Base-by-base conservation (phyloP, 2,329 filamentous ascomycete genomes). In the Akanthomyces lecanii region DNA sequence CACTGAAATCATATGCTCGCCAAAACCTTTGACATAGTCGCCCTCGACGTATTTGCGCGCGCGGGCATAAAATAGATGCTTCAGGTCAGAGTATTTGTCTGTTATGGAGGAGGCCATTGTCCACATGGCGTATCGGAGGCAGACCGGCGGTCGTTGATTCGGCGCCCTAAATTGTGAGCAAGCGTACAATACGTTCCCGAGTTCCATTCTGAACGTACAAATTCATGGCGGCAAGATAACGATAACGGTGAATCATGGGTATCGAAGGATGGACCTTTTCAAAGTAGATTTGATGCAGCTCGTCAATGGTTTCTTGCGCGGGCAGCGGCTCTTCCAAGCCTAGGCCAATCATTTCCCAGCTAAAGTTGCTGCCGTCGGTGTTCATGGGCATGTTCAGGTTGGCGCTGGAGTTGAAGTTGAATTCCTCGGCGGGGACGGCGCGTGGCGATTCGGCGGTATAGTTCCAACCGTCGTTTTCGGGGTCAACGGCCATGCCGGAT, bases 51-150 rank as follows among this genome's bases (percentile, higher is more conserved):
- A 98, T 72, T 96, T 98, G 64, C 94, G 86, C 14, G 94, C 86
- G 58, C 93, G 85, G 66, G 90, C 86, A 73, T 99, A 99, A 73
- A 98, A 97, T 66, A 96, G 86, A 61, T 93, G 89, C 71, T 92
- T 92, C 16, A 97, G 76, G 61, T 86, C 85, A 40, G 83, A 80
- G 73, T 91, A 97, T 72, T 92, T 95, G 64, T 97, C 92, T 3
- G 86, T 87, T 50, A 93, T 84, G 5, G 91, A 89, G 66, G 92
- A 93, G n/a, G 94, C 92, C 70, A 92, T 79, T n/a, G 89, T 91
- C 94, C 94, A 98, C 82, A 98, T 96, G 62, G 91, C 92, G 76
- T 99, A 99, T 68, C 95, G 87, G 56, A 99, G 78, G 67, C 90
- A 92, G 36, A 97, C 87, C 0, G 94, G 92, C 1, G 95, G 94